Evolutionary conservation across 2,329 filamentous ascomycete species (phyloP), one percentile per base, ranked within the genome.

Genomic region (Falciphora oryzae): DNA sequence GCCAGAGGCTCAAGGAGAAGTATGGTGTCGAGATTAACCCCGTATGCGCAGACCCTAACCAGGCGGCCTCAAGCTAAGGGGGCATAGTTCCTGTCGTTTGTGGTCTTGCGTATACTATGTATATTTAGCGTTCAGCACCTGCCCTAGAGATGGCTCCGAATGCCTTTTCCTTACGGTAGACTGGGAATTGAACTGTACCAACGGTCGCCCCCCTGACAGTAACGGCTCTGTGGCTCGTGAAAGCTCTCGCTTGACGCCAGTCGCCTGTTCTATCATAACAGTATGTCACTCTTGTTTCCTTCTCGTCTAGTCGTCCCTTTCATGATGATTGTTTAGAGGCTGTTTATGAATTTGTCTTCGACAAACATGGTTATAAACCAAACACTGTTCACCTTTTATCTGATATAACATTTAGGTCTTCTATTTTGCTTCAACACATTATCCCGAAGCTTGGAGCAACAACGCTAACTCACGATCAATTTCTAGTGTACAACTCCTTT

Each of bases 11-110:
- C 76, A 89, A 91, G 84, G 89, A 92, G 78, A 91, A 88, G 77
- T 97, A 97, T 73, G 92, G 93, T 66, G 86, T 96, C 73, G 92
- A 96, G 69, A 88, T 97, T 73, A 85, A 89, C 73, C 84, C 87
- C 64, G 85, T 89, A 69, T 83, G 77, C 65, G 81, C 83, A 58
- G 79, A 85, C 63, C 72, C 74, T 62, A 71, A 73, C 53, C 68
- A 67, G 22, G 62, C 53, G 16, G 25, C 60, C 18, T 35, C 44
- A 27, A 56, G 53, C 38, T 31, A 25, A 31, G 14, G 16, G 53
- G 7, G 18, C 59, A 29, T 27, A 22, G 28, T 56, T 62, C 61
- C 27, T 56, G 31, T 50, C 28, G 61, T 56, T 62, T 32, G 29
- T 56, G 44, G 50, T 44, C 25, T 32, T 62, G 61, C 44, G 61